Conservation (phyloP, 1,284 basidiomycete genomes). For the Fistulinella staudtii region DNA sequence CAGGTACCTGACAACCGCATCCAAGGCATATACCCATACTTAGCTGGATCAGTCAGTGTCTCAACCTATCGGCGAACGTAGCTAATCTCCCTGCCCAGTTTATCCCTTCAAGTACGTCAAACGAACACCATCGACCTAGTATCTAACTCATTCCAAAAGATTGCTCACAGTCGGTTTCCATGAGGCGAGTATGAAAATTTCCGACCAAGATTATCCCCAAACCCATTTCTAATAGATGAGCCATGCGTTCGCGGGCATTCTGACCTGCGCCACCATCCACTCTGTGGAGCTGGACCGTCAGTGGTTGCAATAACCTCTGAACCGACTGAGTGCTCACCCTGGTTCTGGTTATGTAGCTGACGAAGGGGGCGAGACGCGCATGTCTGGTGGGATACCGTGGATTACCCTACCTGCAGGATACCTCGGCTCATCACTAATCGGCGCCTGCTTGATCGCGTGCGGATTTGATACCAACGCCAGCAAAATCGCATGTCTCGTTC, state of each 20-base stretch:
- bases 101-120: conserved; percentile 86
- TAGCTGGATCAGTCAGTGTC: conserved; percentile 62
- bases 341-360: conserved; percentile 51
- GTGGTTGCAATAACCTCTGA: conserved; percentile 24
- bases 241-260: conserved; percentile 75
- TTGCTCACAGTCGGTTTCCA: conserved; percentile 86
- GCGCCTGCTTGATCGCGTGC: conserved; percentile 85
- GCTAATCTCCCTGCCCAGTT: conserved; percentile 45
- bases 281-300: conserved; percentile 81
- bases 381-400: conserved; percentile 89
- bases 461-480: conserved; percentile 93
- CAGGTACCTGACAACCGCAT: conserved; percentile 9
- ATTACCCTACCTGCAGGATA: conserved; percentile 89
- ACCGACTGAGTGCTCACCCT: conserved; percentile 5
- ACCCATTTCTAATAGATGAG: conserved; percentile 58
- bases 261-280: conserved; percentile 91
- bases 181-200: conserved; percentile 50
- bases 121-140: not conserved
- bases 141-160: conserved; percentile 35
- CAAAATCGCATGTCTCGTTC: conserved; percentile 81
- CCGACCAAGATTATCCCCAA: conserved; percentile 1
- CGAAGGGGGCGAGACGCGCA: conserved; percentile 89
- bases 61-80: not conserved
- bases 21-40: conserved; percentile 75
- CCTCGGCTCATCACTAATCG: conserved; percentile 88